These are phyloP conservation scores for Russula emetica DNA, from an alignment of 768 basidiomycete species.

Conservation along the genomic window DNA sequence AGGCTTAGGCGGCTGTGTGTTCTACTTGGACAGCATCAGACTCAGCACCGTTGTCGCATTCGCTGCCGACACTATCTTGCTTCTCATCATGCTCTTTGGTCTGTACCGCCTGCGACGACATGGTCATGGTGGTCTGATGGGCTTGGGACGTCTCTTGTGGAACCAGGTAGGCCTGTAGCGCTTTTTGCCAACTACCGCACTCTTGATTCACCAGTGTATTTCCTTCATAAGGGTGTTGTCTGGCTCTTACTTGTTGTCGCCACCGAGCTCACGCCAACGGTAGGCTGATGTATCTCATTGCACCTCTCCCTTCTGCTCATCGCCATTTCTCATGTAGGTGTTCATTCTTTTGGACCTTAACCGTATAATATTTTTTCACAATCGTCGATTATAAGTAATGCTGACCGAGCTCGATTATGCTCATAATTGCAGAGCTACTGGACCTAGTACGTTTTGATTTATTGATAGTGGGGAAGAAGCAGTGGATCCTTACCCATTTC, in stretches of 20 bases:
- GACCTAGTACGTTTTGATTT: background rate
- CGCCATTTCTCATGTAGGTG: background rate
- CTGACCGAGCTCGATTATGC: background rate
- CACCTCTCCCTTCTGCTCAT: background rate
- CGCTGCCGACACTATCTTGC: background rate
- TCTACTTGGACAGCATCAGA: background rate
- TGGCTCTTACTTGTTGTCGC: background rate
- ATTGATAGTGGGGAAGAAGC: background rate
- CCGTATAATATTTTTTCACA: background rate
- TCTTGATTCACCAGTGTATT: background rate
- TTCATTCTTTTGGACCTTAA: background rate
- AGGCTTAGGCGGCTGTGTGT: background rate
- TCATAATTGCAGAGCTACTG: background rate
- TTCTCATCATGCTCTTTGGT: conserved; percentile 4
- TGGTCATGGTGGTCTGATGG: background rate
- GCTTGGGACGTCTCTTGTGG: background rate
- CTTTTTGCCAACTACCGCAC: no score
- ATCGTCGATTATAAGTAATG: background rate
- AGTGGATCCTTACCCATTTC: no score
- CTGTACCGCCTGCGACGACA: background rate
- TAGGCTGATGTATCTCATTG: background rate
- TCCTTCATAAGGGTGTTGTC: background rate
- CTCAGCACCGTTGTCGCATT: background rate
- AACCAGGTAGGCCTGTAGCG: background rate
- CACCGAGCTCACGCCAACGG: background rate